These are phyloP conservation scores for Fusarium circinatum DNA, from an alignment of 2,329 filamentous ascomycete genomes.

Conservation along the genomic window DNA sequence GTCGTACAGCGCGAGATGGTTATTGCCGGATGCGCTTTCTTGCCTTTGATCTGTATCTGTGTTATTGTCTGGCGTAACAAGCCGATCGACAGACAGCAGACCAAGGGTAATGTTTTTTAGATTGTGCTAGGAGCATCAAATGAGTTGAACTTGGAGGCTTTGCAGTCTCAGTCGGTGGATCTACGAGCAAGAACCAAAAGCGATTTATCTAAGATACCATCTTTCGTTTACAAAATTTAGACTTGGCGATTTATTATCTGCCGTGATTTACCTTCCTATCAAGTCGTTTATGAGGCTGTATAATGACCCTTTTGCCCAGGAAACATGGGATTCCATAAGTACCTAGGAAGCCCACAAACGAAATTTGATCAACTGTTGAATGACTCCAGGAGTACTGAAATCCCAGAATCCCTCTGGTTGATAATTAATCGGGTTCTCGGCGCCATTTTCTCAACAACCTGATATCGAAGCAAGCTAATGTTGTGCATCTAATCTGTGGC, in stretches of 20 bases:
- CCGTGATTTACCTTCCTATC: not conserved
- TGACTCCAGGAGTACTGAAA: not conserved
- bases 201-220: not conserved
- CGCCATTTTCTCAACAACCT: not conserved
- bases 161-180: not conserved
- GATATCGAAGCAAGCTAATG: not conserved
- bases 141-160: not conserved
- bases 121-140: not conserved
- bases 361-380: not conserved
- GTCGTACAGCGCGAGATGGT: conserved; percentile 62
- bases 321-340: not conserved
- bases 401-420: not conserved
- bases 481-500: not conserved
- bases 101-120: conserved; percentile 63
- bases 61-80: conserved; percentile 61
- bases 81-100: conserved; percentile 59
- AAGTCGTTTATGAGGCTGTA: not conserved
- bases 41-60: conserved; percentile 50
- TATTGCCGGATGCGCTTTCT: conserved; percentile 48
- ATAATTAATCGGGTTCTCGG: not conserved
- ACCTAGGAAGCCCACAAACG: not conserved
- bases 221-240: not conserved
- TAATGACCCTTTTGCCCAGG: not conserved
- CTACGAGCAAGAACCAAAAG: not conserved
- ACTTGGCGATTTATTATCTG: not conserved